phyloP scores from a whole-genome alignment of 2,329 filamentous ascomycete species.

The Capronia americana region DNA sequence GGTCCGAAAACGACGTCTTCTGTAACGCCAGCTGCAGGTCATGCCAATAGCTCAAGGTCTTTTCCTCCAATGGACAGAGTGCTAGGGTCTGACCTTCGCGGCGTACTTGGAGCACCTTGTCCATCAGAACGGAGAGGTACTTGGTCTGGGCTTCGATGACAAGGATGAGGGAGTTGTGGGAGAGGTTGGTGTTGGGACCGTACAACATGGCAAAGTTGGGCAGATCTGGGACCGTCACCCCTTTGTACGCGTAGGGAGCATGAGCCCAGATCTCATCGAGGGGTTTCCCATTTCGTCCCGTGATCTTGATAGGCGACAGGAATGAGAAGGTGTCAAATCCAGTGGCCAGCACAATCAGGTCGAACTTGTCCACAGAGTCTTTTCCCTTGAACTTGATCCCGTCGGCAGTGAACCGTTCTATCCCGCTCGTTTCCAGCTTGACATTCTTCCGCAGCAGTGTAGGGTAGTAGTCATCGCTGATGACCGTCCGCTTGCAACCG shows the following conservation, averaged over 20 bases:
- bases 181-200: conserved; percentile 63
- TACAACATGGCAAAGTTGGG: conserved; percentile 65
- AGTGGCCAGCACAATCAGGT: conserved; percentile 64
- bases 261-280: conserved; percentile 60
- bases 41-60: conserved; percentile 25
- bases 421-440: conserved; percentile 57
- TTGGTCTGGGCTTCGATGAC: conserved; percentile 66
- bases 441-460: conserved; percentile 57
- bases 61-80: conserved; percentile 52
- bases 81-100: conserved; percentile 48
- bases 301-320: conserved; percentile 62
- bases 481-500: conserved; percentile 54
- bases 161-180: conserved; percentile 63
- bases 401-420: conserved; percentile 53
- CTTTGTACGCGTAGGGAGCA: conserved; percentile 59
- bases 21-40: conserved; percentile 43
- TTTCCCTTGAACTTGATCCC: conserved; percentile 56
- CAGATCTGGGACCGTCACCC: conserved; percentile 57
- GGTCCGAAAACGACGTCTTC: conserved; percentile 59
- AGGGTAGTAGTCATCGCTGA: conserved; percentile 63
- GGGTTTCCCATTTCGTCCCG: conserved; percentile 51
- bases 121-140: conserved; percentile 60
- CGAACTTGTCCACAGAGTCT: conserved; percentile 54
- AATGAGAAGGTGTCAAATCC: conserved; percentile 66
- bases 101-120: conserved; percentile 55